phyloP scores from a whole-genome alignment of 768 basidiomycete species.

The Infundibulicybe gibba region DNA sequence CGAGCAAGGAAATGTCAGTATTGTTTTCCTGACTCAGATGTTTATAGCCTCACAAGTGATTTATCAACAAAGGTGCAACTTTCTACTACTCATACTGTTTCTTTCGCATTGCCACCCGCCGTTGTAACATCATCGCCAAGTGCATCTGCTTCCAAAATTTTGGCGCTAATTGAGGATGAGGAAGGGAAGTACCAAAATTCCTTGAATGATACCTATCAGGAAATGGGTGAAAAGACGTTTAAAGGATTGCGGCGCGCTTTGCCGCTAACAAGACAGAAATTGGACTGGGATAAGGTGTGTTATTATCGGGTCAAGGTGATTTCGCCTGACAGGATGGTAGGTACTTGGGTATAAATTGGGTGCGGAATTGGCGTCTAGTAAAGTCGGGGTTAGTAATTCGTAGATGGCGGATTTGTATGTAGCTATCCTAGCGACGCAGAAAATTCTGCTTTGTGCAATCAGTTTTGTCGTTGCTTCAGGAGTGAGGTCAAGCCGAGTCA shows the following conservation, averaged over 20 bases:
- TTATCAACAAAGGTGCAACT: slow-evolving; percentile 74
- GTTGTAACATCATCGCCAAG: slow-evolving; percentile 47
- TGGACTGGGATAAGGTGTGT: slow-evolving; percentile 92
- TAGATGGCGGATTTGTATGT: slow-evolving; percentile 8
- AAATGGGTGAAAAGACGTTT: slow-evolving; percentile 93
- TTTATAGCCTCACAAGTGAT: not conserved
- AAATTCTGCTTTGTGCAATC: no score
- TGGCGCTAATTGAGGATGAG: slow-evolving; percentile 80
- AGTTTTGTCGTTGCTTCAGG: no score
- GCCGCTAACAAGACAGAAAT: slow-evolving; percentile 88
- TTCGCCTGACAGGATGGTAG: slow-evolving; percentile 18
- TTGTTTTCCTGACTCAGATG: not conserved
- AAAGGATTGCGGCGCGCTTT: slow-evolving; percentile 86
- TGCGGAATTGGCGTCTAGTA: slow-evolving; percentile 69
- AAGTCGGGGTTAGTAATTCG: slow-evolving; percentile 43
- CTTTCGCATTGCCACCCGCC: slow-evolving; percentile 59
- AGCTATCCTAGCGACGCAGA: no score
- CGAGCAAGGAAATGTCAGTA: slow-evolving; percentile 88
- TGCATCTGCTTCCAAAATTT: slow-evolving; percentile 61
- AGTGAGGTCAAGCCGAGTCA: no score
- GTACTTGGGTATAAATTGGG: slow-evolving; percentile 68
- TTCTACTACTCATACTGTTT: slow-evolving; percentile 64
- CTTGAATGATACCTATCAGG: slow-evolving; percentile 78
- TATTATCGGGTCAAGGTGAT: not conserved
- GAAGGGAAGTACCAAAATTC: slow-evolving; percentile 77